Conservation (phyloP, 83 land plant species). For the Larix sibirica region DNA sequence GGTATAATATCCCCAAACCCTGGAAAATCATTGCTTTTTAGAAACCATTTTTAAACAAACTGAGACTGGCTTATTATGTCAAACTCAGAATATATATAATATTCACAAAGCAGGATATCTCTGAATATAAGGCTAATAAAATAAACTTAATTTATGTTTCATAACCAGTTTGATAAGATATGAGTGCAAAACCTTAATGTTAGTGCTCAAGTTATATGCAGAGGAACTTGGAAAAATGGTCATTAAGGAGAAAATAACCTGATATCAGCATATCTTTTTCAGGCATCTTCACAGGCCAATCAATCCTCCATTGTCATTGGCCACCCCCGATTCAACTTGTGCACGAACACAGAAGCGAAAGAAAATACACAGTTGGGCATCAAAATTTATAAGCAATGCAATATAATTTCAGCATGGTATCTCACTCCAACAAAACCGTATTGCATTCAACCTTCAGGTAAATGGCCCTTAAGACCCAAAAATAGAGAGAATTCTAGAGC, state of each 20-base stretch:
- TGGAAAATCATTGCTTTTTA: background rate
- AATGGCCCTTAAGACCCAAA: background rate
- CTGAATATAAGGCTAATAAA: background rate
- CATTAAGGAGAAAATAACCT: background rate
- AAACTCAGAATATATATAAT: background rate
- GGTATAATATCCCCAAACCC: background rate
- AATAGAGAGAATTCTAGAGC: background rate
- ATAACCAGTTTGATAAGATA: background rate
- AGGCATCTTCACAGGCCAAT: background rate
- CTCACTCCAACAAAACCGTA: background rate
- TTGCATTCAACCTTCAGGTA: too few relatives aligned
- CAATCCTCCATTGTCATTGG: background rate
- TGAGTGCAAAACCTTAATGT: background rate
- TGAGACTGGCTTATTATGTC: background rate
- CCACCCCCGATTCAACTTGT: background rate
- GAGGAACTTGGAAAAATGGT: background rate
- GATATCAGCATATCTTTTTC: slow-evolving; percentile 4
- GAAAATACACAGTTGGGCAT: background rate
- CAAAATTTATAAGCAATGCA: slow-evolving; percentile 4
- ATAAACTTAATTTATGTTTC: too few relatives aligned
- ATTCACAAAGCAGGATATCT: background rate
- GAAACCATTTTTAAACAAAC: background rate
- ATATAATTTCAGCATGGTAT: background rate
- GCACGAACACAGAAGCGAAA: background rate
- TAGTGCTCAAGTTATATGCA: background rate